Percentiles rank a stretch among this genome's conserved stretches.
Conservation (phyloP, 495 filamentous ascomycete genomes). For the Xylaria telfairii region DNA sequence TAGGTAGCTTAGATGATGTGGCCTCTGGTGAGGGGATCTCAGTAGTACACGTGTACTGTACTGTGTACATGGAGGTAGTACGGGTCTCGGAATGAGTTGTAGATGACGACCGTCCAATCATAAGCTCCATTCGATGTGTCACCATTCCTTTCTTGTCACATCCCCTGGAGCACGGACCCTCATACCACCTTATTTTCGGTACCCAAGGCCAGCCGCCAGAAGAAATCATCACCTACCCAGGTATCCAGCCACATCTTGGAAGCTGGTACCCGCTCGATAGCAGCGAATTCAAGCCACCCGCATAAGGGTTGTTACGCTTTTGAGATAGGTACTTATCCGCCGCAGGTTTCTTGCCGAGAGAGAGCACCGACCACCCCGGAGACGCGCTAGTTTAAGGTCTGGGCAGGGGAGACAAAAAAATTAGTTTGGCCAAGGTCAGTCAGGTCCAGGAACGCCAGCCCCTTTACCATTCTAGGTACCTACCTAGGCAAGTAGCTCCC, state of each 20-base stretch:
- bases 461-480: background rate
- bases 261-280: background rate
- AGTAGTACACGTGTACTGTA: constrained; percentile 9
- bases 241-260: constrained; percentile 7
- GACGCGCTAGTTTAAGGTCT: background rate
- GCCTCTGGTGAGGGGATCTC: constrained; percentile 4
- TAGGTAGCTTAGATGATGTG: constrained; percentile 16
- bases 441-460: constrained; percentile 9
- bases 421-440: too few species aligned
- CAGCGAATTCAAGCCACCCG: background rate
- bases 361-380: constrained; percentile 3
- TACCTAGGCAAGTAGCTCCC: background rate
- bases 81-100: background rate
- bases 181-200: background rate
- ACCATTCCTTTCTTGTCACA: constrained; percentile 11
- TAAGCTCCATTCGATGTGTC: background rate
- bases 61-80: background rate
- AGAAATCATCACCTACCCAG: background rate
- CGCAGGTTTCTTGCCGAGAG: constrained; percentile 1
- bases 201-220: background rate
- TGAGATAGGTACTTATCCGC: background rate
- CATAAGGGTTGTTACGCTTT: background rate
- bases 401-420: constrained; percentile 13
- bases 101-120: constrained; percentile 3
- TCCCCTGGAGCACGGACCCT: constrained; percentile 21